Conservation (phyloP, 2,329 filamentous ascomycete genomes). For the Venturia carpophila region DNA sequence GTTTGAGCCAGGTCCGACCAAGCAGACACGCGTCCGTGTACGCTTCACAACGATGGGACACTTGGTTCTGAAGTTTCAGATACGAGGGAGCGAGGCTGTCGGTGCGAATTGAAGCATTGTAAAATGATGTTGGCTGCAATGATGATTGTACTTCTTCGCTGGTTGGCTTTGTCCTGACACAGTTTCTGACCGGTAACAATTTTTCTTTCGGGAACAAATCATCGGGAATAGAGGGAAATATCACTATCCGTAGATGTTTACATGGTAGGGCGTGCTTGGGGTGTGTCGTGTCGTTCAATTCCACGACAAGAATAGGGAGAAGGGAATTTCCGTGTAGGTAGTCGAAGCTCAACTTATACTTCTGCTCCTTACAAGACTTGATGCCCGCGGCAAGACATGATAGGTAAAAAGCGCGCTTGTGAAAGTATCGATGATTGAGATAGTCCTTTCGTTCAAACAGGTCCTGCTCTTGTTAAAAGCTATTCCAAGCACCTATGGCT, state of each 20-base stretch:
- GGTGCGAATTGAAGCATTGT: constrained; percentile 77
- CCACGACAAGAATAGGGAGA: constrained; percentile 57
- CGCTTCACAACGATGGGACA: constrained; percentile 59
- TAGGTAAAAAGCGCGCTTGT: constrained; percentile 87
- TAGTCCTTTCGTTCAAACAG: constrained; percentile 94
- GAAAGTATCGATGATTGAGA: constrained; percentile 85
- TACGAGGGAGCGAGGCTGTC: constrained; percentile 68
- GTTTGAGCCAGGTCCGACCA: constrained; percentile 80
- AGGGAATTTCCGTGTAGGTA: constrained; percentile 66
- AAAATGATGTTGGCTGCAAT: constrained; percentile 62
- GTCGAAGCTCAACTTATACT: constrained; percentile 55
- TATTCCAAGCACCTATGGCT: constrained; percentile 9
- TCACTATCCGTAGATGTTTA: constrained; percentile 54
- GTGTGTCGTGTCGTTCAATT: constrained; percentile 23
- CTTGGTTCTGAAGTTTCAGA: constrained; percentile 64
- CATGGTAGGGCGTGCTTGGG: constrained; percentile 31
- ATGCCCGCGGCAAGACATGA: constrained; percentile 70
- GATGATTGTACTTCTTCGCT: constrained; percentile 21
- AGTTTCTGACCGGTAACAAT: constrained; percentile 60
- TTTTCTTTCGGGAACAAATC: constrained; percentile 64
- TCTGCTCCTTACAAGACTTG: constrained; percentile 47
- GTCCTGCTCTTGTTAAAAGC: constrained; percentile 28
- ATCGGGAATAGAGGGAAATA: constrained; percentile 67
- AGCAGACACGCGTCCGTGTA: constrained; percentile 81
- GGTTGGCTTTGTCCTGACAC: constrained; percentile 52